Base-by-base conservation (phyloP, 371 early-diverging fungal genomes). In the Mucor circinelloides region DNA sequence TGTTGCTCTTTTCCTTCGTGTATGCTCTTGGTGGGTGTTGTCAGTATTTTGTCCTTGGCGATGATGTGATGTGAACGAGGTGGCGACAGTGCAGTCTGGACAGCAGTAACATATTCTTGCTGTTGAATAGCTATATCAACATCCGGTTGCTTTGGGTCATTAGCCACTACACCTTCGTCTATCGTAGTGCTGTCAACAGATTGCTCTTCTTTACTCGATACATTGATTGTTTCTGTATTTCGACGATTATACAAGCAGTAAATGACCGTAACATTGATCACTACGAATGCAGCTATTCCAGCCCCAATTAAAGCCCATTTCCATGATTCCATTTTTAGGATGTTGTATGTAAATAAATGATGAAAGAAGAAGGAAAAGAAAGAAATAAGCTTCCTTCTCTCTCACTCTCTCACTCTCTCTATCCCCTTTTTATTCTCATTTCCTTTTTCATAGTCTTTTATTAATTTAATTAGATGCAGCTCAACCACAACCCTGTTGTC, bases 1-100 rank as follows among this genome's bases (percentile, higher is more conserved):
- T 40, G 32, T n/a, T 21, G 63, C 30, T 30, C n/a, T 30, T 27
- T 23, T 34, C 21, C 12, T 19, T 62, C 62, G 17, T 62, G 34
- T 0, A 60, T 55, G 55, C 6, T 25, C 15, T 13, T 9, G n/a
- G 23, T 25, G 31, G 25, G 23, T 56, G 28, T 30, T 67, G 57
- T 6, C 31, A 27, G 5, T 25, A 23, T 28, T 5, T 27, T 52
- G 0, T 52, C 27, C 27, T 52, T 52, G 21, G 23, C 23, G 13
- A 13, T 10, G 23, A 27, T 40, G 40, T 28, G 31, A 27, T 54
- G 56, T 12, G 42, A 48, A 1, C 40, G 55, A 19, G 68, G 63
- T n/a, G 68, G 68, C 3, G 68, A 68, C 1, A 68, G 23, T 32
- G 44, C 50, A 19, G 65, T 65, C 23, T 60, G 61, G 2, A 46